Conservation (phyloP, 768 basidiomycete species). For the Tylopilus plumbeoviolaceoides region DNA sequence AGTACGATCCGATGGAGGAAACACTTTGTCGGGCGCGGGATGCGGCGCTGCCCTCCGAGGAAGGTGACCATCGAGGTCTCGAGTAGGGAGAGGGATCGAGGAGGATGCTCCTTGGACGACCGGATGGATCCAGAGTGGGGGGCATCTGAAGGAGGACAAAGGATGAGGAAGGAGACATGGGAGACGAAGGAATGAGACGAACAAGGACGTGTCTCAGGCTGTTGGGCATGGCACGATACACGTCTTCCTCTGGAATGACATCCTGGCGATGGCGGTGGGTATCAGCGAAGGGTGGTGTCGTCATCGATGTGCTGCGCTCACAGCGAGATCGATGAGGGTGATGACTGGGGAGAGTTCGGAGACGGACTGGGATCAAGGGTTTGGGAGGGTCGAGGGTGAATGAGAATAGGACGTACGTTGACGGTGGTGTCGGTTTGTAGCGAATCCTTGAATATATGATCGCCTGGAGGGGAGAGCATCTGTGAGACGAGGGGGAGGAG, state of each 20-base stretch:
- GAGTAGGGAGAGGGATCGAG: constrained; percentile 23
- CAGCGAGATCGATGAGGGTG: constrained; percentile 22
- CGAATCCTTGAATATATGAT: constrained; percentile 16
- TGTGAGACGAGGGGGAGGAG: constrained; percentile 2
- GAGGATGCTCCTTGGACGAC: constrained; percentile 23
- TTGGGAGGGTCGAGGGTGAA: neutral
- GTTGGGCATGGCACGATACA: constrained; percentile 27
- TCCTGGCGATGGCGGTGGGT: constrained; percentile 22
- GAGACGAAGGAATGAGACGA: constrained; percentile 5
- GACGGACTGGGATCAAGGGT: neutral
- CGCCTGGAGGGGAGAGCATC: constrained; percentile 2
- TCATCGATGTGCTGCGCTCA: constrained; percentile 23
- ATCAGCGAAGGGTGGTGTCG: constrained; percentile 20
- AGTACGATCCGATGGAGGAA: constrained; percentile 37
- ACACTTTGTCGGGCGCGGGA: constrained; percentile 33
- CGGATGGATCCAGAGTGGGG: constrained; percentile 12
- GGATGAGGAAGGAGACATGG: constrained; percentile 8
- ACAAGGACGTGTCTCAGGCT: constrained; percentile 30
- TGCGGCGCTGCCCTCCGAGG: constrained; percentile 11
- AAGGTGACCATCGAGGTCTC: constrained; percentile 16
- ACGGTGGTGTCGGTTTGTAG: constrained; percentile 22
- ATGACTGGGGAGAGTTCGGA: constrained; percentile 1
- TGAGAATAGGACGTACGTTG: constrained; percentile 18
- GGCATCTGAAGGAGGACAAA: constrained; percentile 17
- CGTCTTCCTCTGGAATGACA: constrained; percentile 26